A percentile compares a stretch with the other conserved stretches of the same genome.
Conservation (phyloP, 331 rosid species). For the Malus hybrid region DNA sequence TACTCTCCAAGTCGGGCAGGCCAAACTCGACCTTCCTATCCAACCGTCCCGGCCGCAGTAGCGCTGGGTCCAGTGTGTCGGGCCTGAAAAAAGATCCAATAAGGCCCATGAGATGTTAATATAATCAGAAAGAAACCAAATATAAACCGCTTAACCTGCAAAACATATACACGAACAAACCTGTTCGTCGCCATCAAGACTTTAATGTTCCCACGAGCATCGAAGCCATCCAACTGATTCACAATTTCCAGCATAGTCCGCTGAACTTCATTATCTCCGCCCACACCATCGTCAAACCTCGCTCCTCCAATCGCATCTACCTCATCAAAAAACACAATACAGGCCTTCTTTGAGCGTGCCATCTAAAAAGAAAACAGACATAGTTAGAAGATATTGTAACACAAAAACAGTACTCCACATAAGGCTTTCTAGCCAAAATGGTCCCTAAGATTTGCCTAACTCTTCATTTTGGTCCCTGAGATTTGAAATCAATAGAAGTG, state of each 20-base stretch:
- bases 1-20: constrained; percentile 94
- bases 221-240: constrained; percentile 97
- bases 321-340: constrained; percentile 94
- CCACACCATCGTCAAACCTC: constrained; percentile 93
- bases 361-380: constrained; percentile 41
- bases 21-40: constrained; percentile 98
- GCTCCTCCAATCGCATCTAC: constrained; percentile 99
- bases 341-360: constrained; percentile 98
- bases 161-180: constrained; percentile 14
- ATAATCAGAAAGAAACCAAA: not conserved
- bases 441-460: too few species aligned
- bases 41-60: constrained; percentile 87
- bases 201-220: constrained; percentile 93
- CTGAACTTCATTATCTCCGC: constrained; percentile 95
- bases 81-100: constrained; percentile 48
- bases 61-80: constrained; percentile 93
- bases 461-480: too few species aligned
- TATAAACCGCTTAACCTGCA: not conserved
- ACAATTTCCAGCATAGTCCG: constrained; percentile 98
- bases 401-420: not conserved
- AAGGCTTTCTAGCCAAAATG: too few species aligned
- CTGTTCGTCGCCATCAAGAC: constrained; percentile 98
- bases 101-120: not conserved
- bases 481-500: too few species aligned
- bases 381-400: not conserved